Conservation (phyloP, 352 stramenopile species). For the Aphanomyces euteiches region DNA sequence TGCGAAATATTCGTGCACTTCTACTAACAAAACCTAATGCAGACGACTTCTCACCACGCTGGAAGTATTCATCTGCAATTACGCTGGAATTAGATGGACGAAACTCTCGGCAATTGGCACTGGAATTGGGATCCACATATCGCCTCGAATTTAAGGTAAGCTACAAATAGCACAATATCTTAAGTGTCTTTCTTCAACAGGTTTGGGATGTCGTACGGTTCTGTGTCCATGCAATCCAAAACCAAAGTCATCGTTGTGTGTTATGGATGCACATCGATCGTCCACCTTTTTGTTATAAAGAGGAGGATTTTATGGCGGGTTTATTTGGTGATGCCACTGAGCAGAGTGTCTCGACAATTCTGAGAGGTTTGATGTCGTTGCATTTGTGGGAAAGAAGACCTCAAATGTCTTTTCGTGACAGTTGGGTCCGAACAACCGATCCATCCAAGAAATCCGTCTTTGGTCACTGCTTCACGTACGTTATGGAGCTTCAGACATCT, state of each 20-base stretch:
- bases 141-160: constrained; percentile 20
- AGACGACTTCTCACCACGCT: not conserved
- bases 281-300: not conserved
- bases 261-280: not conserved
- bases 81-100: not conserved
- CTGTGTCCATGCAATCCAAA: not conserved
- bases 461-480: constrained; percentile 12
- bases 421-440: constrained; percentile 13
- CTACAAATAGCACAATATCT: not conserved
- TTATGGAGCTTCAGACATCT: not conserved
- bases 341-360: not conserved
- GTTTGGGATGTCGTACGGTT: not conserved
- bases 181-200: not conserved
- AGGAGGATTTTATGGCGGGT: not conserved
- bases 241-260: not conserved
- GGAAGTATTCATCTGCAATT: not conserved
- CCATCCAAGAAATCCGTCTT: constrained; percentile 2
- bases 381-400: constrained; percentile 12
- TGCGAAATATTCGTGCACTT: not conserved
- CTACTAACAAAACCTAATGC: not conserved
- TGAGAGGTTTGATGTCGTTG: not conserved
- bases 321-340: not conserved
- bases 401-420: not conserved
- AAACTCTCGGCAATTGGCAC: not conserved
- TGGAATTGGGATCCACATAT: not conserved